Base-by-base conservation (phyloP, 2,329 filamentous ascomycete species). In the Pyricularia sp. region DNA sequence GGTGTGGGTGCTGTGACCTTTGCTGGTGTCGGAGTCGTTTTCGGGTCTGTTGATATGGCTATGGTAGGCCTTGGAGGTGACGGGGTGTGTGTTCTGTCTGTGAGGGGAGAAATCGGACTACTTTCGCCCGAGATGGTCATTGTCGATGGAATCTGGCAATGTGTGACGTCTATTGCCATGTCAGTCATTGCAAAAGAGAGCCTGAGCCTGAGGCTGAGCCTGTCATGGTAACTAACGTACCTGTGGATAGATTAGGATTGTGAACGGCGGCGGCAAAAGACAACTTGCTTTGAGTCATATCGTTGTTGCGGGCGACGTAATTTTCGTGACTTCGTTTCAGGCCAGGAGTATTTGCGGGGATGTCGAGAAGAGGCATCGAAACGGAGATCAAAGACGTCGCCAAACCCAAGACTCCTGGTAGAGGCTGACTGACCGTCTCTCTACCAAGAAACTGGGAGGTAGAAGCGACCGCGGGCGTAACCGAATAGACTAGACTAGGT, bases 291-390 rank as follows among this genome's bases (percentile, higher is more conserved):
- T 26, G 76, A 70, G 28, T 80, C 76, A 11, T 72, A 11, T 70
- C 69, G 26, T 72, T 68, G 63, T 69, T 31, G 31, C 68, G 65
- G 28, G 75, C 78, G 2, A 79, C 72, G 70, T 79, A 85, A 36
- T 84, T 81, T 59, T 82, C 78, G 71, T 84, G 82, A 61, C 77
- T 81, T 70, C 83, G 77, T 75, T 86, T 86, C 67, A 79, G 75
- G 73, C 83, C 81, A 74, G 81, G 79, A 33, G 84, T 78, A 70
- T 86, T 85, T 14, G 79, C 76, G 23, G 83, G 82, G 74, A 84
- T 78, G 68, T 80, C 77, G 64, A 80, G 76, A 30, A 86, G 77
- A 74, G 84, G 80, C 84, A 85, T 86, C 70, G 75, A 71, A 69
- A 50, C 17, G 64, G 12, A 61, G 58, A 50, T n/a, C 2, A 50